Conservation (phyloP, 1,139 yeast genomes). For the Wickerhamiella pararugosa region DNA sequence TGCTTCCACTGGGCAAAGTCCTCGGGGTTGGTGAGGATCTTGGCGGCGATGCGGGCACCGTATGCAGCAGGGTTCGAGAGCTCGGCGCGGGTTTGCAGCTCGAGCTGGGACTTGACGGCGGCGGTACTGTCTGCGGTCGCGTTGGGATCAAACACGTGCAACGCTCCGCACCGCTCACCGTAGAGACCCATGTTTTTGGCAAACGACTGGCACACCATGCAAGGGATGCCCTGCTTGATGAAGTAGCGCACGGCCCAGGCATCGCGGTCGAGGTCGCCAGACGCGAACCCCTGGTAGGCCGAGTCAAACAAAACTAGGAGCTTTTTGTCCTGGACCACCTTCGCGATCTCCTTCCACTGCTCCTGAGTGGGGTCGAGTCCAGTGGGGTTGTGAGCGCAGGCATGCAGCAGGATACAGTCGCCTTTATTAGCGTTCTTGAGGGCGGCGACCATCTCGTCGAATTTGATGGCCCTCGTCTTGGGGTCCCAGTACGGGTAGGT, state of each 20-base stretch:
- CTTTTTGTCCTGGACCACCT: slow-evolving; percentile 41
- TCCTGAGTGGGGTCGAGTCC: slow-evolving; percentile 85
- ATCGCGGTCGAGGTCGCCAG: slow-evolving; percentile 72
- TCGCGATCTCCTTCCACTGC: slow-evolving; percentile 66
- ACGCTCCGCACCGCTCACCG: slow-evolving; percentile 94
- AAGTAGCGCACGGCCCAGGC: slow-evolving; percentile 82
- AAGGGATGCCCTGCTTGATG: slow-evolving; percentile 36
- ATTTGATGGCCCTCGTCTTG: slow-evolving; percentile 45
- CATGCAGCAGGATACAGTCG: slow-evolving; percentile 63
- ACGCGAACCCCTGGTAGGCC: slow-evolving; percentile 96
- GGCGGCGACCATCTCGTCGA: slow-evolving; percentile 28
- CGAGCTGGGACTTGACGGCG: slow-evolving; percentile 60
- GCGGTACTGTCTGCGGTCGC: slow-evolving; percentile 20
- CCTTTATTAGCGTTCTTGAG: slow-evolving; percentile 22
- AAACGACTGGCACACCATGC: slow-evolving; percentile 76
- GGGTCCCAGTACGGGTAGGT: slow-evolving; percentile 74
- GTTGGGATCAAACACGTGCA: slow-evolving; percentile 37
- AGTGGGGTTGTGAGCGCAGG: slow-evolving; percentile 97
- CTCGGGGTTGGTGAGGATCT: slow-evolving; percentile 46
- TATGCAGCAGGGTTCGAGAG: slow-evolving; percentile 92
- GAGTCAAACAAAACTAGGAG: slow-evolving; percentile 84
- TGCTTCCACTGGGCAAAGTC: slow-evolving; percentile 60
- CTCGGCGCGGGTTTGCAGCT: slow-evolving; percentile 67
- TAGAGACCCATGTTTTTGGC: slow-evolving; percentile 96
- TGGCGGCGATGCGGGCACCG: slow-evolving; percentile 78